Evolutionary conservation across 2,329 filamentous ascomycete genomes (phyloP).

Genomic region (Emericellopsis atlantica): DNA sequence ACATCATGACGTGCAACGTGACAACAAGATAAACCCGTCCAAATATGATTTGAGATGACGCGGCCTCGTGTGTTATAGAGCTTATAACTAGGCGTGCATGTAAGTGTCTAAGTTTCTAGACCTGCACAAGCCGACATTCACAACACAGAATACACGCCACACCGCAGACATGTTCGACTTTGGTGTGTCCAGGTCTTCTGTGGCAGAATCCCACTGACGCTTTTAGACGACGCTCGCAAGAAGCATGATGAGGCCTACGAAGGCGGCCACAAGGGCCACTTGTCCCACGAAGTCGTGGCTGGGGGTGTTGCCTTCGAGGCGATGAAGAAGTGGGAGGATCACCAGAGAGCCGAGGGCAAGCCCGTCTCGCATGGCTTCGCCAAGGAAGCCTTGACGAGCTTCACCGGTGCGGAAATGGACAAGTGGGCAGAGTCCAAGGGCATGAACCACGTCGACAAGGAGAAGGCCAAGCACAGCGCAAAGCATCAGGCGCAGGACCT

Average conservation of each 20-base stretch:
- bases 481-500: constrained; percentile 43
- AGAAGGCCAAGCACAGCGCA: constrained; percentile 46
- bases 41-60: too few species aligned
- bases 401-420: constrained; percentile 66
- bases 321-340: constrained; percentile 70
- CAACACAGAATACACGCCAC: too few species aligned
- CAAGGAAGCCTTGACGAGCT: constrained; percentile 62
- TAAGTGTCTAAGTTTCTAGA: too few species aligned
- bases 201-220: background rate
- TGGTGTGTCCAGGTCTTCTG: background rate
- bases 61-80: too few species aligned
- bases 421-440: constrained; percentile 62
- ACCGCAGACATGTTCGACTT: constrained; percentile 1
- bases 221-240: background rate
- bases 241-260: constrained; percentile 11
- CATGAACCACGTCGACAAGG: constrained; percentile 43
- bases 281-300: constrained; percentile 63
- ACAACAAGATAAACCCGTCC: too few species aligned
- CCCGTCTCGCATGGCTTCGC: constrained; percentile 58
- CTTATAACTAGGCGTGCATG: too few species aligned
- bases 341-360: constrained; percentile 49
- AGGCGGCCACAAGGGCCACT: constrained; percentile 42
- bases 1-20: too few species aligned
- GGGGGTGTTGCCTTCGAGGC: constrained; percentile 68
- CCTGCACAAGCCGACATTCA: too few species aligned